These are phyloP conservation scores for Thielaviopsis populi DNA, from an alignment of 2,329 filamentous ascomycete genomes.

Conservation along the genomic window DNA sequence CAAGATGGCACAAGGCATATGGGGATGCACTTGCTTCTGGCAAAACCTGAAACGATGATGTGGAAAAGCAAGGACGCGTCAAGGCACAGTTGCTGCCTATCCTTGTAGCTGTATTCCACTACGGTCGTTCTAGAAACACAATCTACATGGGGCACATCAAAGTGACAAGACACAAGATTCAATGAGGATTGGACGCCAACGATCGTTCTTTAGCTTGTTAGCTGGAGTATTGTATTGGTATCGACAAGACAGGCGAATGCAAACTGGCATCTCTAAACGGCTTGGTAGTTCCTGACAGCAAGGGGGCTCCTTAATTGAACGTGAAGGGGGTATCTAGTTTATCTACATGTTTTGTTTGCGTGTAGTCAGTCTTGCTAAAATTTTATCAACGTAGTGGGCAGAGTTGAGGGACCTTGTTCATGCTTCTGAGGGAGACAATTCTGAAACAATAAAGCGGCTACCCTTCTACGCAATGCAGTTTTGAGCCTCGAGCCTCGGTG, in stretches of 20 bases:
- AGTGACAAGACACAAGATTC: neutral
- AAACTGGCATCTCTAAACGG: neutral
- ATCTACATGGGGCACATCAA: neutral
- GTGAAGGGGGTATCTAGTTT: neutral
- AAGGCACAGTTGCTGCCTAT: neutral
- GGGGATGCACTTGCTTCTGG: neutral
- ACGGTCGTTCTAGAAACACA: neutral
- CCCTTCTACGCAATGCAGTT: neutral
- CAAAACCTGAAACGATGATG: neutral
- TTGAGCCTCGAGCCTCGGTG: neutral
- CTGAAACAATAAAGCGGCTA: constrained; percentile 2
- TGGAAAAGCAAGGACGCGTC: neutral
- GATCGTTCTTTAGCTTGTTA: too few relatives aligned
- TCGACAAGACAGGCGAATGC: neutral
- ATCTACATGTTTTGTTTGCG: neutral
- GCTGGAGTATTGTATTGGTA: too few relatives aligned
- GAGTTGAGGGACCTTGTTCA: neutral
- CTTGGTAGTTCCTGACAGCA: neutral
- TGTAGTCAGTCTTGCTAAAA: neutral
- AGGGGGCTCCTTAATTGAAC: neutral
- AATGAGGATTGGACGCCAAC: neutral
- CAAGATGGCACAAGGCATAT: neutral
- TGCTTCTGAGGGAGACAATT: neutral
- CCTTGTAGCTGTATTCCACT: neutral
- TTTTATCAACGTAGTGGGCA: neutral